phyloP scores from a whole-genome alignment of 1,284 basidiomycete species.

The Leccinum pachyderme region DNA sequence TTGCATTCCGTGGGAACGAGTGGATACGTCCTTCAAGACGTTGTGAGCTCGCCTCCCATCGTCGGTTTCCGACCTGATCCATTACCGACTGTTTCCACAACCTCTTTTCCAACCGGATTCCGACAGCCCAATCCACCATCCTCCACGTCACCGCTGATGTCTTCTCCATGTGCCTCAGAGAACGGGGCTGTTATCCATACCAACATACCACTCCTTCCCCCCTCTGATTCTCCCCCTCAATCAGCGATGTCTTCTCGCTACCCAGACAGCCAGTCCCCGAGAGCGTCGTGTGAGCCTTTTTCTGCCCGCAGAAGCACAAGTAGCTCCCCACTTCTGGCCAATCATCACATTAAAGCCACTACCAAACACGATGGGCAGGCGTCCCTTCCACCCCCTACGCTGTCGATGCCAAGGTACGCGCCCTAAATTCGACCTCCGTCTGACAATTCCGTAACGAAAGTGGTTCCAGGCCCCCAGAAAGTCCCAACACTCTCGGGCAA shows the following conservation, averaged over 20 bases:
- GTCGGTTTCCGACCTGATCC: neutral
- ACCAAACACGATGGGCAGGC: neutral
- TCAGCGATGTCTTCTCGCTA: neutral
- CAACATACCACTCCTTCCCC: neutral
- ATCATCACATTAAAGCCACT: conserved; percentile 11
- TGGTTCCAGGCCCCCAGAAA: neutral
- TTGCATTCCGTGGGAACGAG: neutral
- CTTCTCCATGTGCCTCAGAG: neutral
- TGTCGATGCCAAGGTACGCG: conserved; percentile 12
- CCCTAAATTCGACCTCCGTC: neutral
- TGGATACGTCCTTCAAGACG: neutral
- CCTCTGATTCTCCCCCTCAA: neutral
- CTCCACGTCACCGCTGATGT: neutral
- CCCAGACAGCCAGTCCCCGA: neutral
- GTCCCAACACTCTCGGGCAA: neutral
- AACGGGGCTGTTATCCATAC: neutral
- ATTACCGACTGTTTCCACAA: neutral
- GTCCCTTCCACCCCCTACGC: neutral
- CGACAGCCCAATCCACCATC: neutral
- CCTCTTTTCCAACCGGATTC: neutral
- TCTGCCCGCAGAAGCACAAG: neutral
- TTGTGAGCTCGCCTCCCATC: neutral
- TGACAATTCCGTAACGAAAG: conserved; percentile 5
- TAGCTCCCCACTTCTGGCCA: conserved; percentile 2
- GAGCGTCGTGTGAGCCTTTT: neutral